These are phyloP conservation scores for Kitagawia praeruptora DNA, from an alignment of 129 eudicot genomes.

Conservation along the genomic window DNA sequence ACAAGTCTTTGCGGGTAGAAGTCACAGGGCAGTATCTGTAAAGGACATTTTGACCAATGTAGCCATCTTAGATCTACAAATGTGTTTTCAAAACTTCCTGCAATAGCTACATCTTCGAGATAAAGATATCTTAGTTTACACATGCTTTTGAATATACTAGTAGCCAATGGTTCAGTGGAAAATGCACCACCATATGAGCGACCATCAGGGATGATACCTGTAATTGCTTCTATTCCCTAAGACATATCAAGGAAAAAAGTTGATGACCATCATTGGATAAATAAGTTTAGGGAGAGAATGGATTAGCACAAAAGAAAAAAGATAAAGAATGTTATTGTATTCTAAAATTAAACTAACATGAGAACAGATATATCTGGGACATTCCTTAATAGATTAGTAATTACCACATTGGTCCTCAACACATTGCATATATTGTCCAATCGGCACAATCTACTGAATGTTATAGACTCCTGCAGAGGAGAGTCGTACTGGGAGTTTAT, in stretches of 20 bases:
- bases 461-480: background rate
- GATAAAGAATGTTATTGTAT: background rate
- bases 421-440: background rate
- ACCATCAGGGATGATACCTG: background rate
- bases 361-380: background rate
- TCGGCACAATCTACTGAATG: background rate
- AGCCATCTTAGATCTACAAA: background rate
- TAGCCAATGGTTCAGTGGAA: background rate
- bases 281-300: background rate
- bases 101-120: background rate
- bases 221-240: background rate
- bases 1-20: background rate
- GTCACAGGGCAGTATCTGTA: background rate
- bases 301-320: background rate
- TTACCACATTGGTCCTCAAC: background rate
- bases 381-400: background rate
- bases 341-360: background rate
- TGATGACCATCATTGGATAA: background rate
- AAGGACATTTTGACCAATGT: background rate
- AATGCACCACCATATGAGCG: background rate
- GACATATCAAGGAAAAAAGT: background rate
- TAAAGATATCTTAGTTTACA: background rate
- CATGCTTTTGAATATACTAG: background rate
- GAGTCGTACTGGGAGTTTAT: too few species aligned
- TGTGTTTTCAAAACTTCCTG: background rate